Base-by-base conservation (phyloP, 257 asterid species). In the Fraxinus pennsylvanica region DNA sequence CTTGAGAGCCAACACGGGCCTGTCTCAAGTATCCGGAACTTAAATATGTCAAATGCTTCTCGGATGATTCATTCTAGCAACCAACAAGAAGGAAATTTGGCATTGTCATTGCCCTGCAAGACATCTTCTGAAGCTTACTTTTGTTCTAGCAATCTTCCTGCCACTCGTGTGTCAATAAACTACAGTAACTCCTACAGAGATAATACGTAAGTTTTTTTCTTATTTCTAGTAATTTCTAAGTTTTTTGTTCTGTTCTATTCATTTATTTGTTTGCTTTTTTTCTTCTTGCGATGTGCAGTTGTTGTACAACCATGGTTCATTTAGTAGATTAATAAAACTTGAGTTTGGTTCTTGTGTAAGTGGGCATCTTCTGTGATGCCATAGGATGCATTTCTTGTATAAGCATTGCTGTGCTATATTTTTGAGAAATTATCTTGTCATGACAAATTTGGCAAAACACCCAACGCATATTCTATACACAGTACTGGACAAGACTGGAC, bases 1-100 rank as follows among this genome's bases (percentile, higher is more conserved):
- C 81, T 77, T 4, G 92, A 80, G 74, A 74, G 75, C 72, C 82
- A 76, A 65, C 61, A 78, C 15, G 76, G 89, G 83, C 88, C 85
- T 80, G 85, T 38, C 63, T 79, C 6, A 74, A 71, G 71, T 61
- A 78, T 77, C 79, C 68, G 65, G 68, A 82, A 77, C 15, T 38
- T 72, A 27, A 76, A 59, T 75, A 75, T 71, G 10, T 78, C 82
- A 3, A 79, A 71, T 71, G 45, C 78, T 12, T 33, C 80, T 72
- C 69, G 76, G 81, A 5, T 3, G 63, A 45, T 74, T 22, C 67
- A 71, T 80, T 25, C 67, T 0, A 71, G 57, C n/a, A 50, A 72
- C n/a, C 74, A 84, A 21, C 80, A 39, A 54, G 66, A 78, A 66
- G 74, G 74, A 68, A 74, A 82, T 77, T 45, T 43, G 71, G 75